A percentile compares a stretch with the other conserved stretches of the same genome.
Evolutionary conservation across 225 moss, liverwort and hornwort genomes (phyloP).

Genomic region (Sphagnum contortum): DNA sequence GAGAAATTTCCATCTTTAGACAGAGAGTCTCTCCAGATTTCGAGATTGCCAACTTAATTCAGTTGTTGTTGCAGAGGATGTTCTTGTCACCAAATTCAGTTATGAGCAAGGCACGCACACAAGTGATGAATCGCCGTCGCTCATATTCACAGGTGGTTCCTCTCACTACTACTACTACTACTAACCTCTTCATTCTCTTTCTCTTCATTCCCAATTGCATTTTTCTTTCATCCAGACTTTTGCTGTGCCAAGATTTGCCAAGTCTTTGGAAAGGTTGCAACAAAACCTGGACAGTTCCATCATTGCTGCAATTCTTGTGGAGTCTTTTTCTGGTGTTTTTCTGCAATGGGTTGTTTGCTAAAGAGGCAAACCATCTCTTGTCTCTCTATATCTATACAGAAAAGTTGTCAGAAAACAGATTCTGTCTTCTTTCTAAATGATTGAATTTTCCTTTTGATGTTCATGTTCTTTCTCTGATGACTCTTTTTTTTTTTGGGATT

Average conservation of each 20-base stretch:
- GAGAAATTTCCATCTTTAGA: too few species aligned
- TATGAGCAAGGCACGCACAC: conserved; percentile 75
- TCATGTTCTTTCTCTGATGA: not conserved
- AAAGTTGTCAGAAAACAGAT: not conserved
- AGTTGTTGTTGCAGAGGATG: conserved; percentile 41
- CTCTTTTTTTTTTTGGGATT: too few species aligned
- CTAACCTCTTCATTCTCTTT: not conserved
- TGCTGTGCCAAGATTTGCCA: too few species aligned
- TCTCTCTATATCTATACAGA: not conserved
- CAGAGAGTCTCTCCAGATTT: too few species aligned
- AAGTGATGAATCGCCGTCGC: conserved; percentile 63
- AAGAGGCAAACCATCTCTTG: not conserved
- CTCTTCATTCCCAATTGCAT: not conserved
- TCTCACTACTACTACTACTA: not conserved
- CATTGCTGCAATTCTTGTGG: not conserved
- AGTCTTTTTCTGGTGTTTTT: not conserved
- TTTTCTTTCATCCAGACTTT: not conserved
- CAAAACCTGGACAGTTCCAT: too few species aligned
- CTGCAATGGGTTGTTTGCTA: not conserved
- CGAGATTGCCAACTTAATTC: too few species aligned
- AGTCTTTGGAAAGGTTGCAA: too few species aligned
- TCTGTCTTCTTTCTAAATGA: too few species aligned
- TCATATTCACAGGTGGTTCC: conserved; percentile 19
- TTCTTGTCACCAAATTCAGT: conserved; percentile 76
- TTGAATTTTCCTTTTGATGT: not conserved